A percentile compares a stretch with the other conserved stretches of the same genome.
These are phyloP conservation scores for Cyclostephanos tholiformis DNA, from an alignment of 108 stramenopile species.

Conservation along the genomic window DNA sequence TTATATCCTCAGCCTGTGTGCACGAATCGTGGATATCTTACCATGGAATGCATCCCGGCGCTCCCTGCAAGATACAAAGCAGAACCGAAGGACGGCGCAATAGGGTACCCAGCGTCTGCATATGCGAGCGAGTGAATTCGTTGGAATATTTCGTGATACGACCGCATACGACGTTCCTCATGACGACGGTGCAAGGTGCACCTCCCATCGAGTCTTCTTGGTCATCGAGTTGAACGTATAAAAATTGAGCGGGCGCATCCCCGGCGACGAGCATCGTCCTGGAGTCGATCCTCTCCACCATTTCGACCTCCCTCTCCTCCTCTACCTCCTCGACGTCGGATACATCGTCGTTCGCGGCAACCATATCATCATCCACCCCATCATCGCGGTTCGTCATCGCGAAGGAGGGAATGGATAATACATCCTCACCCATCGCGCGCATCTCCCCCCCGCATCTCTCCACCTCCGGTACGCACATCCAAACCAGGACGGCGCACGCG, in stretches of 20 bases:
- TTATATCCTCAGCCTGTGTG: too few species aligned
- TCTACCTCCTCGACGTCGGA: slow-evolving; percentile 9
- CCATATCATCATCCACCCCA: not conserved
- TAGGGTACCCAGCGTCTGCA: slow-evolving; percentile 45
- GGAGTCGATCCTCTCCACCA: slow-evolving; percentile 11
- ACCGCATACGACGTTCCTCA: not conserved
- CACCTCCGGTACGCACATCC: slow-evolving; percentile 68
- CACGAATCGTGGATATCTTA: not conserved
- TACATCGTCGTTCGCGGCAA: not conserved
- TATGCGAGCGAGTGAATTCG: slow-evolving; percentile 28
- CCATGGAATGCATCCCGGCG: slow-evolving; percentile 87
- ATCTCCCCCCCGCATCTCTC: slow-evolving; percentile 71
- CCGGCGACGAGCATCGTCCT: slow-evolving; percentile 10
- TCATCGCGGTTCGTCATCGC: too few species aligned
- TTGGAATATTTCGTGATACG: slow-evolving; percentile 11
- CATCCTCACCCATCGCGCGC: slow-evolving; percentile 12
- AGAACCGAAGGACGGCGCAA: slow-evolving; percentile 66
- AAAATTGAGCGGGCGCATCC: slow-evolving; percentile 13
- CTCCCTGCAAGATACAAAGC: slow-evolving; percentile 79
- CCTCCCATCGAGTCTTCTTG: not conserved
- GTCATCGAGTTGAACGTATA: slow-evolving; percentile 21
- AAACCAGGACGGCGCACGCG: slow-evolving; percentile 63
- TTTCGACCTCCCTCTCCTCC: slow-evolving; percentile 6
- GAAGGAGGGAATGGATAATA: too few species aligned
- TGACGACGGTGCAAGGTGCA: not conserved